Evolutionary conservation across 768 basidiomycete genomes (phyloP).

Genomic region (Termitomyces sp.): DNA sequence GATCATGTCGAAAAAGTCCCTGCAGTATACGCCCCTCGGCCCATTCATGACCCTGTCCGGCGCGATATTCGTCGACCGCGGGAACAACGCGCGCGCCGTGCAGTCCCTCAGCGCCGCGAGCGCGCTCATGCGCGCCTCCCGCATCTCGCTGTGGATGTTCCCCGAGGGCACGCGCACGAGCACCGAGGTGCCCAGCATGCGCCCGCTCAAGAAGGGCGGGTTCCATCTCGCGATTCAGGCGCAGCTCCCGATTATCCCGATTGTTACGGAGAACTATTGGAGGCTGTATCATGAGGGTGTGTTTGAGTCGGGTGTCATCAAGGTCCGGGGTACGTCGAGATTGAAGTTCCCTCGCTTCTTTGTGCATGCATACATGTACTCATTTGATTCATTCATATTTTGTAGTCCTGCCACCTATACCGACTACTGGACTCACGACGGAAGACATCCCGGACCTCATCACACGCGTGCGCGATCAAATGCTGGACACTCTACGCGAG

Average conservation of each 20-base stretch:
- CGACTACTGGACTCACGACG: constrained; percentile 66
- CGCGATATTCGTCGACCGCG: constrained; percentile 88
- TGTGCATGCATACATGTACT: not conserved
- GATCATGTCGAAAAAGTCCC: constrained; percentile 91
- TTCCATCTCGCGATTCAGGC: constrained; percentile 95
- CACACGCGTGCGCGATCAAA: constrained; percentile 65
- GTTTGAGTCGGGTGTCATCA: constrained; percentile 74
- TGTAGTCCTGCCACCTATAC: constrained; percentile 88
- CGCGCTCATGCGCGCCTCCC: constrained; percentile 64
- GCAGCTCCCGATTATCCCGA: constrained; percentile 85
- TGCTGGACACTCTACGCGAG: constrained; percentile 75
- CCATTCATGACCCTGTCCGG: constrained; percentile 89
- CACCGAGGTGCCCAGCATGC: constrained; percentile 58
- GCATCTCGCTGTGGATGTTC: constrained; percentile 89
- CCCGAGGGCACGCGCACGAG: constrained; percentile 92
- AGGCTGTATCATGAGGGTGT: constrained; percentile 73
- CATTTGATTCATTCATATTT: not conserved
- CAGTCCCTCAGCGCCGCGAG: constrained; percentile 75
- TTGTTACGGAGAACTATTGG: constrained; percentile 95
- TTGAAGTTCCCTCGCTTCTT: not conserved
- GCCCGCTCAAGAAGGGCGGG: constrained; percentile 96
- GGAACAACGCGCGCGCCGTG: constrained; percentile 72
- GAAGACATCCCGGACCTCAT: constrained; percentile 70
- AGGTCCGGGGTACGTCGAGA: constrained; percentile 62
- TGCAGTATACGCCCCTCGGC: constrained; percentile 85